Conservation (phyloP, 768 basidiomycete genomes). For the Naganishia vishniacii region DNA sequence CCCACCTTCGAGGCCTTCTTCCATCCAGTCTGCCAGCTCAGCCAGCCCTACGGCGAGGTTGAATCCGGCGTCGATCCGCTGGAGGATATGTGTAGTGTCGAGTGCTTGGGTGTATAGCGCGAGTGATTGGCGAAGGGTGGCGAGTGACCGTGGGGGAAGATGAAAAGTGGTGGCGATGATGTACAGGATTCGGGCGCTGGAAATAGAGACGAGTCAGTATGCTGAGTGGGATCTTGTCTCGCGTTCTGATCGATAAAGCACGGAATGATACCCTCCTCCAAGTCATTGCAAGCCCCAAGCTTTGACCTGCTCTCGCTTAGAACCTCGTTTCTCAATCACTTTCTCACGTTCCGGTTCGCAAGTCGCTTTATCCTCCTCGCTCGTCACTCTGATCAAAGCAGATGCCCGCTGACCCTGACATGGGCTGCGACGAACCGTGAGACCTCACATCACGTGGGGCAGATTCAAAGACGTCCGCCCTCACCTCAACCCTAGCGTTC, state of each 20-base stretch:
- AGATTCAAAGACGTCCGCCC: too few relatives aligned
- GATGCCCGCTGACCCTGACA: too few relatives aligned
- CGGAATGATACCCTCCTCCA: too few relatives aligned
- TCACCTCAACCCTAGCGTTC: too few relatives aligned
- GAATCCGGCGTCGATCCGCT: slow-evolving; percentile 1
- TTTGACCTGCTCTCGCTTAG: too few relatives aligned
- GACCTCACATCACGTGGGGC: too few relatives aligned
- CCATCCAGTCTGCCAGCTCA: slow-evolving; percentile 5
- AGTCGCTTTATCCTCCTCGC: too few relatives aligned
- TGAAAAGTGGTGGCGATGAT: slow-evolving; percentile 10
- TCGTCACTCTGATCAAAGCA: too few relatives aligned
- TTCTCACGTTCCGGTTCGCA: too few relatives aligned
- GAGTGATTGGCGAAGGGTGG: neutral
- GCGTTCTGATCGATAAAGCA: neutral
- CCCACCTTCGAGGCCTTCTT: neutral
- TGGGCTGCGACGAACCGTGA: too few relatives aligned
- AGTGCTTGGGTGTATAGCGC: neutral
- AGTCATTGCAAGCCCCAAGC: too few relatives aligned
- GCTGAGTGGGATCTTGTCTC: neutral
- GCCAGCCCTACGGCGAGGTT: slow-evolving; percentile 12
- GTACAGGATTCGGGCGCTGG: slow-evolving; percentile 14
- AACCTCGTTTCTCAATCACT: too few relatives aligned
- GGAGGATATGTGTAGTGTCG: neutral
- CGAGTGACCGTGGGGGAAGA: neutral
- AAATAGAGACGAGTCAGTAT: neutral